These are phyloP conservation scores for Lagenidium giganteum DNA, from an alignment of 352 stramenopile genomes.

Conservation along the genomic window DNA sequence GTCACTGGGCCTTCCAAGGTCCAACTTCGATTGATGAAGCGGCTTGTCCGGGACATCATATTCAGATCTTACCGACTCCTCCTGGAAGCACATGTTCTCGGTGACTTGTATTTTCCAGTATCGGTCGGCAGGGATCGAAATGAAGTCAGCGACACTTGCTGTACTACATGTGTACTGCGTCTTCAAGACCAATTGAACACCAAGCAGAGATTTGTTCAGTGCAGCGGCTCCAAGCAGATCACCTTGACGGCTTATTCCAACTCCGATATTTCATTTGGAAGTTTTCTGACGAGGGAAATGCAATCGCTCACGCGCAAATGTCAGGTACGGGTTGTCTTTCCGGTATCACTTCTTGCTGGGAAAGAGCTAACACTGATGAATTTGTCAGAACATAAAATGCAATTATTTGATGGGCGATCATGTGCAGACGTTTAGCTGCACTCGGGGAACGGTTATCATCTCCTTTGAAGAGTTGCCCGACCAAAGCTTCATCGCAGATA, in stretches of 20 bases:
- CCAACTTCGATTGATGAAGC: conserved; percentile 91
- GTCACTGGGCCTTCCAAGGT: conserved; percentile 87
- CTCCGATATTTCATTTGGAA: conserved; percentile 76
- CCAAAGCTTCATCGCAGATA: conserved; percentile 5
- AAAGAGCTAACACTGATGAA: too few relatives aligned
- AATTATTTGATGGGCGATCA: conserved; percentile 80
- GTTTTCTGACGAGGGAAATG: conserved; percentile 75
- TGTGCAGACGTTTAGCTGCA: conserved; percentile 76
- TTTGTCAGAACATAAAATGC: conserved; percentile 64
- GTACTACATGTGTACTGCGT: conserved; percentile 66
- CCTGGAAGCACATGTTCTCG: conserved; percentile 90
- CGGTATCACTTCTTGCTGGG: background rate
- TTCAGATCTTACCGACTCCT: conserved; percentile 95
- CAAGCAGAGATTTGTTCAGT: conserved; percentile 64
- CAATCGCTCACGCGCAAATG: conserved; percentile 64
- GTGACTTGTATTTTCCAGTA: conserved; percentile 16
- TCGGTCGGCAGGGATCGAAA: conserved; percentile 16
- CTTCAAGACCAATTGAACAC: conserved; percentile 38
- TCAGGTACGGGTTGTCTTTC: conserved; percentile 35
- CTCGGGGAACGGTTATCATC: conserved; percentile 64
- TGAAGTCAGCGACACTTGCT: conserved; percentile 49
- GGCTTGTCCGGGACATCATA: conserved; percentile 86
- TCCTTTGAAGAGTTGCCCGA: conserved; percentile 80
- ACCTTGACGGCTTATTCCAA: conserved; percentile 55
- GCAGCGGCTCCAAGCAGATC: conserved; percentile 62